A percentile compares a stretch with the other conserved stretches of the same genome.
These are phyloP conservation scores for Rhodotorula sp. DNA, from an alignment of 1,284 basidiomycete genomes.

Conservation along the genomic window DNA sequence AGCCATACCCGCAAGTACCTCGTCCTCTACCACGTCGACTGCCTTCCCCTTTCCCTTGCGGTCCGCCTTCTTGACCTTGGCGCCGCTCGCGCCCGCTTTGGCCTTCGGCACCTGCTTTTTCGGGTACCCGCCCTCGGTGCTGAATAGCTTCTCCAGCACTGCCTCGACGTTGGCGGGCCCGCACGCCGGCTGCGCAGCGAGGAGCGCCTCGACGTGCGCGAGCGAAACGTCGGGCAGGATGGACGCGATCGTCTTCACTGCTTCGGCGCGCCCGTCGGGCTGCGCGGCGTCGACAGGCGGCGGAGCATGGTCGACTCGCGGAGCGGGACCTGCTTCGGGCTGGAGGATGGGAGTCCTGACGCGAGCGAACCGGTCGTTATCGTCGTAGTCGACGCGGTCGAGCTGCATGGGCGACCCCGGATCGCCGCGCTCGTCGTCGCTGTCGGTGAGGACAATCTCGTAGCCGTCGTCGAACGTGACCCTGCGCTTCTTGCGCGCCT, in stretches of 20 bases:
- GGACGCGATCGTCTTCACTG: constrained; percentile 11
- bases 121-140: constrained; percentile 17
- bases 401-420: too few relatives aligned
- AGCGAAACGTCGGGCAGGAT: constrained; percentile 39
- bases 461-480: neutral
- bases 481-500: neutral
- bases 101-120: neutral
- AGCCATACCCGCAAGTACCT: neutral
- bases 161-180: constrained; percentile 22
- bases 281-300: neutral
- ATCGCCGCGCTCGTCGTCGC: neutral
- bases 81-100: neutral
- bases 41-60: constrained; percentile 11
- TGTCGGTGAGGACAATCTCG: neutral
- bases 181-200: neutral
- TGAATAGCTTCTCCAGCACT: constrained; percentile 30
- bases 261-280: neutral
- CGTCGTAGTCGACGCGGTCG: neutral
- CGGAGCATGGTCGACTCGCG: neutral
- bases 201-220: constrained; percentile 14
- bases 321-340: neutral
- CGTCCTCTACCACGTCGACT: neutral
- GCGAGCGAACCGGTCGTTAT: neutral
- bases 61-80: neutral
- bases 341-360: neutral